These are phyloP conservation scores for Celoporthe dispersa DNA, from an alignment of 2,329 filamentous ascomycete species.

Conservation along the genomic window DNA sequence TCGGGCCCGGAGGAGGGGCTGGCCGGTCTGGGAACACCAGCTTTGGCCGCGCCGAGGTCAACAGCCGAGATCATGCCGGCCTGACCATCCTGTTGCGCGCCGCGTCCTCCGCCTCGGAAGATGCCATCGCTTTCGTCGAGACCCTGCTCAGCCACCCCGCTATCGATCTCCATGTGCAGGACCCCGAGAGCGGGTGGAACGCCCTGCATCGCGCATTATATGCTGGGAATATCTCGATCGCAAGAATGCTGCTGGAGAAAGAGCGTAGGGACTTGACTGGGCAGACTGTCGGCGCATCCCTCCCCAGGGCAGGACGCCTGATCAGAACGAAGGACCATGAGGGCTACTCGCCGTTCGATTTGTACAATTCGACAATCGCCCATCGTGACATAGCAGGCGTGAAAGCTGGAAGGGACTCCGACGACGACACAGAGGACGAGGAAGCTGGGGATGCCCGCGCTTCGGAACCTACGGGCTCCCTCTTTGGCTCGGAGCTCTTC, in stretches of 20 bases:
- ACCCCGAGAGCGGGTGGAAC: conserved; percentile 94
- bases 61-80: conserved; percentile 80
- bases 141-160: conserved; percentile 81
- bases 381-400: conserved; percentile 65
- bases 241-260: conserved; percentile 77
- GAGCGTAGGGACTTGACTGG: conserved; percentile 69
- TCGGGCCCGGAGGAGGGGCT: conserved; percentile 47
- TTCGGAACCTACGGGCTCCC: conserved; percentile 11
- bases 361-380: conserved; percentile 87
- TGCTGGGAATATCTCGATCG: conserved; percentile 84
- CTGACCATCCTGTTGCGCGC: conserved; percentile 85
- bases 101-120: conserved; percentile 73
- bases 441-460: conserved; percentile 41
- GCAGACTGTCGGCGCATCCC: conserved; percentile 61
- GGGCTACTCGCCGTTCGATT: conserved; percentile 90
- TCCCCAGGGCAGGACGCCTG: conserved; percentile 70
- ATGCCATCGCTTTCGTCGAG: conserved; percentile 74
- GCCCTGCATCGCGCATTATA: conserved; percentile 90
- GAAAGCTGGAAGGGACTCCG: conserved; percentile 47
- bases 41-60: conserved; percentile 70
- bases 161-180: conserved; percentile 84
- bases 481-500: conserved; percentile 79
- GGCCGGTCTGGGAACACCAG: conserved; percentile 48
- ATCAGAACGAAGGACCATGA: conserved; percentile 97
- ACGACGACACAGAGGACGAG: conserved; percentile 61